Percentiles rank a stretch among this genome's conserved stretches.
phyloP scores from a whole-genome alignment of 768 basidiomycete species.

The Tulasnella sp. region DNA sequence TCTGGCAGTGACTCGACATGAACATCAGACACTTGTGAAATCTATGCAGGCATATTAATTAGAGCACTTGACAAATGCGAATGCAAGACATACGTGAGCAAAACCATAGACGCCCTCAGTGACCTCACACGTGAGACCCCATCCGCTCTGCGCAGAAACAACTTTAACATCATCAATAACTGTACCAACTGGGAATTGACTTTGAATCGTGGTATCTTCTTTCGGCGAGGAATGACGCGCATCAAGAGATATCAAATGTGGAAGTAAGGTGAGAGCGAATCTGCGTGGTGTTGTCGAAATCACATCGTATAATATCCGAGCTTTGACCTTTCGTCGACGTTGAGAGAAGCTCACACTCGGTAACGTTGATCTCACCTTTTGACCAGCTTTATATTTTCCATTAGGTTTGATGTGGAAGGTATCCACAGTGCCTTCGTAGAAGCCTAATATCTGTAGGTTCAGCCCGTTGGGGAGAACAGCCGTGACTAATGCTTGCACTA shows the following conservation, averaged over 20 bases:
- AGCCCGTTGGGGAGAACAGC: slow-evolving; percentile 59
- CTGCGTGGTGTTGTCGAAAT: slow-evolving; percentile 54
- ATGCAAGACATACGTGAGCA: slow-evolving; percentile 56
- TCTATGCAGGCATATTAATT: slow-evolving; percentile 35
- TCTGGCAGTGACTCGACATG: slow-evolving; percentile 65
- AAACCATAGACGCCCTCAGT: slow-evolving; percentile 58
- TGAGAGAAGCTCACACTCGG: neutral
- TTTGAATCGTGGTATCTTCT: slow-evolving; percentile 32
- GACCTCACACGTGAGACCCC: slow-evolving; percentile 63
- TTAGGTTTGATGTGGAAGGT: slow-evolving; percentile 51
- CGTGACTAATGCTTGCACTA: slow-evolving; percentile 75
- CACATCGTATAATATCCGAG: slow-evolving; percentile 72
- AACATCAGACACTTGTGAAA: slow-evolving; percentile 87
- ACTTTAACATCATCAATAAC: slow-evolving; percentile 63
- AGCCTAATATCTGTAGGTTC: slow-evolving; percentile 79
- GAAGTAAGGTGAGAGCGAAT: slow-evolving; percentile 66
- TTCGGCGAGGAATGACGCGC: neutral
- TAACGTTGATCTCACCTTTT: slow-evolving; percentile 31
- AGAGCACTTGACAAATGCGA: neutral
- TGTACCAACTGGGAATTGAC: slow-evolving; percentile 60
- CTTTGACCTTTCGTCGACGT: slow-evolving; percentile 41
- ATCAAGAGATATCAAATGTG: slow-evolving; percentile 52
- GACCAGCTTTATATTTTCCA: slow-evolving; percentile 45
- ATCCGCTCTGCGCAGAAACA: slow-evolving; percentile 58
- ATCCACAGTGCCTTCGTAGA: slow-evolving; percentile 84